Evolutionary conservation across 352 stramenopile genomes (phyloP), one percentile per base, ranked within the genome.

Genomic region (Globisporangium nunn): DNA sequence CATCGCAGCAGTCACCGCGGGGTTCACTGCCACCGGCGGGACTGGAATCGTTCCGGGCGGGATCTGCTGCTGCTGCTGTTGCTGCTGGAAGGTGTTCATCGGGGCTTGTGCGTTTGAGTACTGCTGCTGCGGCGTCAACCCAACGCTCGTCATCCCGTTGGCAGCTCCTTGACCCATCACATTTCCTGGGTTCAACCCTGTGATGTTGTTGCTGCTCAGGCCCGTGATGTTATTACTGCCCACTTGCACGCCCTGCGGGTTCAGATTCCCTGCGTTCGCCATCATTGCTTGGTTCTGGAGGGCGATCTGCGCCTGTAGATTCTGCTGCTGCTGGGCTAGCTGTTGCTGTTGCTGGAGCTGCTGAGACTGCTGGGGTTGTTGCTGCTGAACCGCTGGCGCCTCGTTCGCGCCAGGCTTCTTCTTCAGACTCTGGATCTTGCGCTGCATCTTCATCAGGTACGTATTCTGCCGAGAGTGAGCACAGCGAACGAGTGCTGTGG

Each of bases 381-480:
- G 56, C 30, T 65, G 61, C 11, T 56, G 50, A 0, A 57, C 50
- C 14, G 23, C 37, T 54, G 59, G 43, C n/a, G 55, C 54, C 5
- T 80, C 69, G 28, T 68, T 72, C 4, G 72, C 64, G 8, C 67
- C 62, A 15, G 77, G 63, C 51, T 91, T 91, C 46, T 85, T 87
- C 63, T 88, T 90, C 18, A 93, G 59, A 61, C 72, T 88, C 63
- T 83, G 47, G 56, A 93, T 90, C 67, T 91, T 93, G 39, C 81
- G 71, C 68, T 93, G 81, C 77, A 93, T 87, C 63, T 88, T 88
- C 63, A 75, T 79, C 66, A 91, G 57, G 60, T 93, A 93, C 61
- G 77, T 86, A 48, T 78, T 79, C 83, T 93, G 58, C 14, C 60
- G 6, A 37, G 31, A 8, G 31, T 37, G 31, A 14, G 14, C 65